A percentile compares a stretch with the other conserved stretches of the same genome.
phyloP scores from a whole-genome alignment of 164 flowering plant genomes.

The Amborella trichopoda region DNA sequence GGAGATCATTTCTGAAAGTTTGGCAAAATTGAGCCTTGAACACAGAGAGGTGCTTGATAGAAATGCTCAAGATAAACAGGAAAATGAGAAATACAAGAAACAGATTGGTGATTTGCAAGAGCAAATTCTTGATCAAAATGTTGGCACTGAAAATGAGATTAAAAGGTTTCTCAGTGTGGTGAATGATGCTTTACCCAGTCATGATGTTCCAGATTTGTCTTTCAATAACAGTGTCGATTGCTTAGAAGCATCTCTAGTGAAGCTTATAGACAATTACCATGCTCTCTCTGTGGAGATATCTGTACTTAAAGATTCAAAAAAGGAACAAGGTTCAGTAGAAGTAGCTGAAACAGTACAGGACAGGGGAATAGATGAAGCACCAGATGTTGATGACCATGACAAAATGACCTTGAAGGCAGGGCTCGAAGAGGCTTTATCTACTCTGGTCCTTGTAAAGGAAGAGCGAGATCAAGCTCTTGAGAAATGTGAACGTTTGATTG shows the following conservation, averaged over 20 bases:
- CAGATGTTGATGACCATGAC: constrained; percentile 21
- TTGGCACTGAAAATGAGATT: constrained; percentile 32
- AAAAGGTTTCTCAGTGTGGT: constrained; percentile 39
- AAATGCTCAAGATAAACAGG: constrained; percentile 27
- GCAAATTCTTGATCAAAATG: constrained; percentile 24
- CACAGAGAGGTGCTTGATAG: constrained; percentile 28
- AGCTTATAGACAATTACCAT: constrained; percentile 42
- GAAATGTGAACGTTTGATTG: constrained; percentile 29
- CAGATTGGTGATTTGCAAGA: constrained; percentile 40
- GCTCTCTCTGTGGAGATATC: constrained; percentile 17
- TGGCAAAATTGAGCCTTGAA: constrained; percentile 33
- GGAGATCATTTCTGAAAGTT: constrained; percentile 33
- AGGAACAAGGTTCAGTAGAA: constrained; percentile 9
- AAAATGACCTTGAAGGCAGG: constrained; percentile 29
- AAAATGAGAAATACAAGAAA: constrained; percentile 27
- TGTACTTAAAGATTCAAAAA: constrained; percentile 8
- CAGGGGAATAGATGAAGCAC: constrained; percentile 6
- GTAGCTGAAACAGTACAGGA: constrained; percentile 7
- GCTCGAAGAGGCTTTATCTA: constrained; percentile 42
- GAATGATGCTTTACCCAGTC: constrained; percentile 40
- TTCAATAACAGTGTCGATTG: constrained; percentile 18
- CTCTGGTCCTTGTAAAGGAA: constrained; percentile 35
- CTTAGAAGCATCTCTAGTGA: constrained; percentile 44
- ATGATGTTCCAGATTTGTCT: constrained; percentile 18
- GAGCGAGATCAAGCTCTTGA: constrained; percentile 48